phyloP scores from a whole-genome alignment of 768 basidiomycete genomes.

The Russula lepida region DNA sequence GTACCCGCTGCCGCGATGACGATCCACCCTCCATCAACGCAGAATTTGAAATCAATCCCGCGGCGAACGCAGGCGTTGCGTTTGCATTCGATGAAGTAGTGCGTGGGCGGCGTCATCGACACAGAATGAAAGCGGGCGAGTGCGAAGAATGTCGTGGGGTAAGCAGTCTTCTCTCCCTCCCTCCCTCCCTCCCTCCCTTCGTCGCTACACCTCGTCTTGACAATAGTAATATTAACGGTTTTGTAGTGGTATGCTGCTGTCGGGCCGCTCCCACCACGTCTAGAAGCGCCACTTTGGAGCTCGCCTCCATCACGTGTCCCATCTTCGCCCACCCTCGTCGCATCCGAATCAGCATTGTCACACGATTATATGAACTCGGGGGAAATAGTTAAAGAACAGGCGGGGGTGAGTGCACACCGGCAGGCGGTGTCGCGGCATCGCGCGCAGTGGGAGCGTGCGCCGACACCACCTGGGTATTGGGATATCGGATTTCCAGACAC shows the following conservation, averaged over 20 bases:
- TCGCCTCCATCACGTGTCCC: conserved; percentile 42
- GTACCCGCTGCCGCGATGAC: neutral
- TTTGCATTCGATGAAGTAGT: conserved; percentile 76
- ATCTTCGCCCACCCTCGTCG: conserved; percentile 3
- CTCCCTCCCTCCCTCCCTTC: neutral
- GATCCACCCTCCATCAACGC: conserved; percentile 8
- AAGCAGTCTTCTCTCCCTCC: conserved; percentile 23
- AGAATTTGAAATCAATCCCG: conserved; percentile 55
- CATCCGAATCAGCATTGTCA: neutral
- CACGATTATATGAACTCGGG: neutral
- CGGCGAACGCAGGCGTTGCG: conserved; percentile 52
- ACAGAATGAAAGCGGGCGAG: conserved; percentile 61
- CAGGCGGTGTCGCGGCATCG: conserved; percentile 66
- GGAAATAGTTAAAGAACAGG: neutral
- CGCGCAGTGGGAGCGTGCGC: conserved; percentile 57
- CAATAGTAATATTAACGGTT: no score
- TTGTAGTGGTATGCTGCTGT: conserved; percentile 71
- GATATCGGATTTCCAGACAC: conserved; percentile 84
- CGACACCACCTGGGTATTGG: conserved; percentile 85
- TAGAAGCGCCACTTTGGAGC: conserved; percentile 67
- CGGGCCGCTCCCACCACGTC: conserved; percentile 57
- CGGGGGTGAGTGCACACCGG: conserved; percentile 44
- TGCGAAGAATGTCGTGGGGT: conserved; percentile 81
- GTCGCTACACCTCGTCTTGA: neutral
- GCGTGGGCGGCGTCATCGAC: conserved; percentile 53